These are phyloP conservation scores for Symmetrospora coprosmae DNA, from an alignment of 768 basidiomycete genomes.

Conservation along the genomic window DNA sequence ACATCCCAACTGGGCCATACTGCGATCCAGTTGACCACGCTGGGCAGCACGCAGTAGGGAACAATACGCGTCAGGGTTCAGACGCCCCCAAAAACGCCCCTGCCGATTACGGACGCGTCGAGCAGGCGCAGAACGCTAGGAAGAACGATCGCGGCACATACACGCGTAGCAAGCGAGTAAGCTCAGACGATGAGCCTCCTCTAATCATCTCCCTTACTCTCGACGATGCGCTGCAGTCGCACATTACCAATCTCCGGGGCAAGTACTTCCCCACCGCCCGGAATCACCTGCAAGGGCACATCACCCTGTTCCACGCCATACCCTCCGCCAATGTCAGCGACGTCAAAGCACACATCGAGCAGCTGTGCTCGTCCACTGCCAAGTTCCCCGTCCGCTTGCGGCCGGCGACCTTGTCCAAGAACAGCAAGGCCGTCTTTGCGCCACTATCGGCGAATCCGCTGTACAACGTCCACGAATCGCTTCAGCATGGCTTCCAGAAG, in stretches of 20 bases:
- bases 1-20: no score
- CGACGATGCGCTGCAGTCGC: not conserved
- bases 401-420: not conserved
- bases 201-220: not conserved
- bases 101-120: no score
- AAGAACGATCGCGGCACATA: no score
- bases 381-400: not conserved
- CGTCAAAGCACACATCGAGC: not conserved
- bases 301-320: slow-evolving; percentile 9
- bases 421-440: not conserved
- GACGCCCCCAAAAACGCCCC: no score
- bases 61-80: no score
- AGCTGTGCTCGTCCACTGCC: not conserved
- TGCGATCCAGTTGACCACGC: no score
- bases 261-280: not conserved
- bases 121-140: no score
- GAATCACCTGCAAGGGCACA: slow-evolving; percentile 4
- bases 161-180: no score
- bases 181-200: not conserved
- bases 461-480: not conserved
- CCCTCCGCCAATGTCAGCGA: not conserved
- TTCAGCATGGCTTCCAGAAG: not conserved
- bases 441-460: not conserved
- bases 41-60: no score
- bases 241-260: not conserved